Percentiles rank a stretch among this genome's conserved stretches.
Conservation (phyloP, 176 grass and related monocot genomes). For the Eragrostis curvula region DNA sequence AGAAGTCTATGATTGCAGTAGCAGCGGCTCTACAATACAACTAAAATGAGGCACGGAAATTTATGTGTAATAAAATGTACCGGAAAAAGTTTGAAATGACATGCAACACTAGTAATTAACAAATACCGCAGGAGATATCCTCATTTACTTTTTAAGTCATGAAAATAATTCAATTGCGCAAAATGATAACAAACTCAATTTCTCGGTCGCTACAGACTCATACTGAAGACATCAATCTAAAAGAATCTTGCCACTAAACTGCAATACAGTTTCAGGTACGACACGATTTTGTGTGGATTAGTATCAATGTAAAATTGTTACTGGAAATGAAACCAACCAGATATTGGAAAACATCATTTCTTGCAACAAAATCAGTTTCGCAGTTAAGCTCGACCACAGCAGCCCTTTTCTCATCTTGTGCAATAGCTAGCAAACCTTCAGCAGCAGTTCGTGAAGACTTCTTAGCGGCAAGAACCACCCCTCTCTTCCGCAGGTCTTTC, state of each 20-base stretch:
- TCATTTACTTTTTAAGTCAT: not conserved
- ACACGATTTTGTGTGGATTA: not conserved
- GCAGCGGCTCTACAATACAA: too few species aligned
- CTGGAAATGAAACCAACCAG: slow-evolving; percentile 55
- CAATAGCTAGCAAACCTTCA: slow-evolving; percentile 85
- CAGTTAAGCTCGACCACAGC: slow-evolving; percentile 90
- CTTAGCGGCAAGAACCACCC: slow-evolving; percentile 76
- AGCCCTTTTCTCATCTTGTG: slow-evolving; percentile 70
- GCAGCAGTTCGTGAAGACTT: slow-evolving; percentile 78
- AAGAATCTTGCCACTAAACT: slow-evolving; percentile 8
- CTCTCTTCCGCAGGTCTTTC: slow-evolving; percentile 92
- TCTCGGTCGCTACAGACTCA: not conserved
- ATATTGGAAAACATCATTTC: slow-evolving; percentile 90
- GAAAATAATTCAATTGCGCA: not conserved
- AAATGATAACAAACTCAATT: not conserved
- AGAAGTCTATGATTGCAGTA: too few species aligned
- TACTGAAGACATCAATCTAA: not conserved
- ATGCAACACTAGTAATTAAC: not conserved
- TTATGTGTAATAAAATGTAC: too few species aligned
- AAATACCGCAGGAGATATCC: not conserved
- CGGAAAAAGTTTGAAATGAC: too few species aligned
- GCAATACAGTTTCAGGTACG: not conserved
- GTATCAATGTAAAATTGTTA: not conserved
- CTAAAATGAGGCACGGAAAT: slow-evolving; percentile 2
- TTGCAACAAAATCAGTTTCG: slow-evolving; percentile 96